Evolutionary conservation across 768 basidiomycete species (phyloP).

Genomic region (Thelephora aurantiotincta): DNA sequence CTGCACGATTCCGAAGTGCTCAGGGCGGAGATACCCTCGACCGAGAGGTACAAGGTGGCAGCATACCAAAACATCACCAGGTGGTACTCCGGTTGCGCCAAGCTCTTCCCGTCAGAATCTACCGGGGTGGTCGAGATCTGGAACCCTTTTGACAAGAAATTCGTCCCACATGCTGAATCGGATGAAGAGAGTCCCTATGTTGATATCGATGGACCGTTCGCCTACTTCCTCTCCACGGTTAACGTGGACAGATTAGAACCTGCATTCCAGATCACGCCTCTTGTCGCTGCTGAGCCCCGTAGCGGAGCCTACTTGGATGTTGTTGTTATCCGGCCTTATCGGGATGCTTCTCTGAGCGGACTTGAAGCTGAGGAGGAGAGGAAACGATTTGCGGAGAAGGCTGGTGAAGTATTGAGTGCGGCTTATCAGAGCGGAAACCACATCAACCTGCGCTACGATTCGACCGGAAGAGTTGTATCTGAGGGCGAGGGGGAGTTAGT

Average conservation of each 20-base stretch:
- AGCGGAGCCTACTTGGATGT: constrained; percentile 46
- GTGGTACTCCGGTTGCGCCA: constrained; percentile 53
- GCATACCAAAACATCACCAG: constrained; percentile 59
- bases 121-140: constrained; percentile 40
- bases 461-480: constrained; percentile 23
- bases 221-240: constrained; percentile 72
- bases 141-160: constrained; percentile 32
- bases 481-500: constrained; percentile 34
- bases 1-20: constrained; percentile 71
- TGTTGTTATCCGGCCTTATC: constrained; percentile 58
- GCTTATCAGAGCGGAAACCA: constrained; percentile 76
- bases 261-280: constrained; percentile 62
- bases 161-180: constrained; percentile 25
- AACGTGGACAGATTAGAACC: constrained; percentile 84
- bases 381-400: constrained; percentile 34
- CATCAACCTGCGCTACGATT: constrained; percentile 40
- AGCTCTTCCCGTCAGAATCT: constrained; percentile 33
- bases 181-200: constrained; percentile 22
- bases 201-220: constrained; percentile 61
- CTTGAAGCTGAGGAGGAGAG: constrained; percentile 30
- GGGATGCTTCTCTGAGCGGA: constrained; percentile 30
- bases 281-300: constrained; percentile 24
- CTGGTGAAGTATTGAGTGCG: constrained; percentile 37
- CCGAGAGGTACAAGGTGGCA: constrained; percentile 82
- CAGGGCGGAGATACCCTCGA: constrained; percentile 51